Percentiles rank a stretch among this genome's conserved stretches.
These are phyloP conservation scores for Fusarium luffae DNA, from an alignment of 2,329 filamentous ascomycete genomes.

Conservation along the genomic window DNA sequence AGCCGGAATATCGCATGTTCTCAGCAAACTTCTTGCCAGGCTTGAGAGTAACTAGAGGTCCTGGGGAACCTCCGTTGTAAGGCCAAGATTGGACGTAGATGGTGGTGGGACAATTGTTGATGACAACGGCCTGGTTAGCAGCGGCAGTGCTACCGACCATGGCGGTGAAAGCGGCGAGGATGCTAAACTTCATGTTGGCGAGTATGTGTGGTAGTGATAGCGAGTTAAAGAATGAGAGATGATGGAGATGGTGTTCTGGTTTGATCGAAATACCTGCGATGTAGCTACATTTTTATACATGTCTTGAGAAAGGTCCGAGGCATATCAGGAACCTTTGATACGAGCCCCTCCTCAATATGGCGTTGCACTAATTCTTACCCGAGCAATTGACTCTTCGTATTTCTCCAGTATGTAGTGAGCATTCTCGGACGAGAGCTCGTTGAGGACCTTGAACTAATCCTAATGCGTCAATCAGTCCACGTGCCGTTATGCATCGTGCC, in stretches of 20 bases:
- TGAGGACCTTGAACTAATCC: not conserved
- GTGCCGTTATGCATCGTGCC: not conserved
- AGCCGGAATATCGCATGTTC: slow-evolving; percentile 50
- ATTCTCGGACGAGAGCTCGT: not conserved
- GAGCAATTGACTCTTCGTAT: not conserved
- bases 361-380: not conserved
- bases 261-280: accelerated
- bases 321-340: not conserved
- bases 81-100: slow-evolving; percentile 44
- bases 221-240: not conserved
- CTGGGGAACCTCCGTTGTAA: slow-evolving; percentile 36
- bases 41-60: slow-evolving; percentile 49
- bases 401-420: not conserved
- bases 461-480: not conserved
- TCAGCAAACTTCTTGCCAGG: slow-evolving; percentile 52
- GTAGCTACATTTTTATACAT: not conserved
- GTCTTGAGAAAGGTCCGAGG: no score
- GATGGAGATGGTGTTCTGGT: not conserved
- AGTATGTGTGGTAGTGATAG: not conserved
- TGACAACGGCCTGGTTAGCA: slow-evolving; percentile 52
- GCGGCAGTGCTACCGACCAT: slow-evolving; percentile 46
- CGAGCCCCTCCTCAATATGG: not conserved
- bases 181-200: slow-evolving; percentile 47
- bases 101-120: slow-evolving; percentile 49
- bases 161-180: slow-evolving; percentile 46